Conservation (phyloP, 192 early-diverging fungal genomes). For the Linnemannia schmuckeri region DNA sequence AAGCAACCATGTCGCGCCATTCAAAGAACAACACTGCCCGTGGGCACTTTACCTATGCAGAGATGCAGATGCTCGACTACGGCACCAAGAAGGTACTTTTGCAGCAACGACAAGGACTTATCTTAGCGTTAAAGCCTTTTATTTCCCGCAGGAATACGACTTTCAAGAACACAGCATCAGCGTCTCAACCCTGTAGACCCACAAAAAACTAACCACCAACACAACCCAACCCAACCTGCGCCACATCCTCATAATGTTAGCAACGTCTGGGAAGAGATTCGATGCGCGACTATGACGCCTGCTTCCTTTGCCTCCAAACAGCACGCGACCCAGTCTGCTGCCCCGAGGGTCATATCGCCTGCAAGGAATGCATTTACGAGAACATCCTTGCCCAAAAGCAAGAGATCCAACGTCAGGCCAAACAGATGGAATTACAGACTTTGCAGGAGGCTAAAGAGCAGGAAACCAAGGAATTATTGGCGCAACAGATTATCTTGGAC, state of each 20-base stretch:
- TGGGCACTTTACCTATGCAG: conserved; percentile 93
- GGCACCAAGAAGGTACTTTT: conserved; percentile 83
- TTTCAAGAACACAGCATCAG: too few species aligned
- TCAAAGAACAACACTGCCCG: conserved; percentile 95
- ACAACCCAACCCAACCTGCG: background rate
- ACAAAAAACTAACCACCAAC: background rate
- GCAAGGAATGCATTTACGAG: conserved; percentile 90
- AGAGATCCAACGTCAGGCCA: conserved; percentile 72
- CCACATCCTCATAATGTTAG: conserved; percentile 34
- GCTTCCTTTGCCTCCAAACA: conserved; percentile 86
- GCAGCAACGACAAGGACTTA: background rate
- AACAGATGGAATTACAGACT: conserved; percentile 59
- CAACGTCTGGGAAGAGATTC: conserved; percentile 88
- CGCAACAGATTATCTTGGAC: conserved; percentile 65
- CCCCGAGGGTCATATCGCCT: conserved; percentile 85
- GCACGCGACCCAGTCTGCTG: conserved; percentile 81
- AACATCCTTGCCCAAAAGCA: conserved; percentile 89
- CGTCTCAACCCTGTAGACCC: background rate
- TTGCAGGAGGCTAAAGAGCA: conserved; percentile 60
- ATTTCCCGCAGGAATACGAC: too few species aligned
- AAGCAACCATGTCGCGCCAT: conserved; percentile 81
- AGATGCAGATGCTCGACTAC: conserved; percentile 88
- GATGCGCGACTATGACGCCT: conserved; percentile 87
- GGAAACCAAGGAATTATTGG: conserved; percentile 57
- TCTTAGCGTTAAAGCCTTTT: too few species aligned